phyloP scores from a whole-genome alignment of 202 grass and related monocot genomes.

The Brachypodium distachyon region DNA sequence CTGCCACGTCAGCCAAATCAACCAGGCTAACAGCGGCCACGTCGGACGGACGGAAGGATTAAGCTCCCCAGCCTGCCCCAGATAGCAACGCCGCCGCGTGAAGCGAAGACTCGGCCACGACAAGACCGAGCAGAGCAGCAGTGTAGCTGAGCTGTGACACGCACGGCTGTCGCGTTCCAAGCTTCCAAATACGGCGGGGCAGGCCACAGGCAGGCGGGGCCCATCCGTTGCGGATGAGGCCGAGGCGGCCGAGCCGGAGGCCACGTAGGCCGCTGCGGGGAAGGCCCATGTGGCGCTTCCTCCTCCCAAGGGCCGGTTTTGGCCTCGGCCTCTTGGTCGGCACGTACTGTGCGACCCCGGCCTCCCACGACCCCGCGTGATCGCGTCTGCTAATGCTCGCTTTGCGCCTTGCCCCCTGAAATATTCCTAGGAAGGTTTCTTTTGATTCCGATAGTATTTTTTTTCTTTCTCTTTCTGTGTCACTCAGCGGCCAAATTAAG shows the following conservation, averaged over 20 bases:
- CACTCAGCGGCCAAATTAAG: not conserved
- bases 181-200: not conserved
- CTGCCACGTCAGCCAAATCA: not conserved
- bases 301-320: slow-evolving; percentile 26
- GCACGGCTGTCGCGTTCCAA: not conserved
- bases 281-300: slow-evolving; percentile 36
- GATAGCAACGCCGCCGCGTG: not conserved
- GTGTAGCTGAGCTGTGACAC: slow-evolving; percentile 26
- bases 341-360: slow-evolving; percentile 3
- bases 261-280: slow-evolving; percentile 2
- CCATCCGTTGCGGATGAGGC: not conserved
- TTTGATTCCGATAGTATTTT: too few species aligned
- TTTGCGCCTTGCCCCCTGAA: not conserved
- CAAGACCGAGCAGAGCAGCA: not conserved
- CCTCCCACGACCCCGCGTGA: not conserved
- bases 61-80: not conserved
- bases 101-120: not conserved
- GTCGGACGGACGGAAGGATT: slow-evolving; percentile 15
- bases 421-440: not conserved
- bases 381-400: not conserved
- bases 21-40: slow-evolving; percentile 21
- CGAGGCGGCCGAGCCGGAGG: not conserved
- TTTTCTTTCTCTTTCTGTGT: not conserved
- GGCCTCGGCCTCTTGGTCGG: not conserved
- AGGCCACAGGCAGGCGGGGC: not conserved